A percentile compares a stretch with the other conserved stretches of the same genome.
Evolutionary conservation across 2,329 filamentous ascomycete genomes (phyloP).

Genomic region (Aspergillus sp.): DNA sequence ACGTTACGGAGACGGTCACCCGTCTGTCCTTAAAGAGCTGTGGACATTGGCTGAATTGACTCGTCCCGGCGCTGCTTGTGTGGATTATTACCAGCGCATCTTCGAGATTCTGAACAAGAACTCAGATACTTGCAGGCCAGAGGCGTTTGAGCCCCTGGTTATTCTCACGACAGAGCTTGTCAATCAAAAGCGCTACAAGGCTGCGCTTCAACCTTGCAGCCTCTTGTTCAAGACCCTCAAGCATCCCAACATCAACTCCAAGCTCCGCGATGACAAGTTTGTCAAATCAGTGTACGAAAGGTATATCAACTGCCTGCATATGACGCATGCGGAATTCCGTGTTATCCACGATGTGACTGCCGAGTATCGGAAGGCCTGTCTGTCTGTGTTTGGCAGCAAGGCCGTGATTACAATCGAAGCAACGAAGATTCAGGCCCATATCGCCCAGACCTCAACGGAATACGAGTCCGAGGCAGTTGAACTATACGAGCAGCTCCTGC

Average conservation of each 20-base stretch:
- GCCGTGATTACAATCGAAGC: constrained; percentile 39
- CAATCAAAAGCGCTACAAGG: constrained; percentile 36
- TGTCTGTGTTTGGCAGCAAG: constrained; percentile 33
- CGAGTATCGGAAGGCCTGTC: constrained; percentile 36
- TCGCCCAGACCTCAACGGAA: constrained; percentile 38
- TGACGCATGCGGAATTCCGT: constrained; percentile 28
- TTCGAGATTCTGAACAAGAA: constrained; percentile 39
- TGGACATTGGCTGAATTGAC: constrained; percentile 38
- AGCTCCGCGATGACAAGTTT: constrained; percentile 35
- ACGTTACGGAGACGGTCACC: constrained; percentile 33
- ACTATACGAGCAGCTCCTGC: constrained; percentile 37
- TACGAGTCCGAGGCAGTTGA: constrained; percentile 35
- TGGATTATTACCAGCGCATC: constrained; percentile 41
- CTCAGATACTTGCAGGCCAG: constrained; percentile 31
- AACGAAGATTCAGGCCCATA: constrained; percentile 35
- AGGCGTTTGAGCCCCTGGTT: constrained; percentile 39
- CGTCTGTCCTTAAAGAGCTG: constrained; percentile 36
- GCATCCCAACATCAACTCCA: constrained; percentile 29
- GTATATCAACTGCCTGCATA: constrained; percentile 37
- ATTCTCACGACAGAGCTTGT: constrained; percentile 39
- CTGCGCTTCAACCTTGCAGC: constrained; percentile 34
- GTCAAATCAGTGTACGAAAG: constrained; percentile 32
- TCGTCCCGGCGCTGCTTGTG: constrained; percentile 31
- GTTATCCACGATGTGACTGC: constrained; percentile 35
- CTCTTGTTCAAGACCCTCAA: constrained; percentile 37